Evolutionary conservation across 305 asterid genomes (phyloP).

Genomic region (Solanum chacoense): DNA sequence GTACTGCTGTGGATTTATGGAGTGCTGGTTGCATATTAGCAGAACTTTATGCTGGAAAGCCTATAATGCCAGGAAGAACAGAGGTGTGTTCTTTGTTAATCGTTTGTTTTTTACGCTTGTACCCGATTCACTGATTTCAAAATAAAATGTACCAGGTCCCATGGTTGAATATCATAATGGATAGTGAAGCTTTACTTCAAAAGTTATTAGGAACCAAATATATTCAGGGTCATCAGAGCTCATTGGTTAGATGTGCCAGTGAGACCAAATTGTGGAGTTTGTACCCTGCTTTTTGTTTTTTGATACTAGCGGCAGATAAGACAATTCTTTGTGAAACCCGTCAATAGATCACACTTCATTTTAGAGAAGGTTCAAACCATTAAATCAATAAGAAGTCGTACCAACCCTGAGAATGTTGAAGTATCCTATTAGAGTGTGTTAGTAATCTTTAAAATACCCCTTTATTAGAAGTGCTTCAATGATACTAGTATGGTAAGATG

Average conservation of each 20-base stretch:
- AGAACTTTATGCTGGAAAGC: slow-evolving; percentile 85
- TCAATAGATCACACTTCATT: not conserved
- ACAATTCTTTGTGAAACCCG: not conserved
- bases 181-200: not conserved
- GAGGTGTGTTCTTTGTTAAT: slow-evolving; percentile 35
- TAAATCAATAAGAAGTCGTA: not conserved
- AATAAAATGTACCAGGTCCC: not conserved
- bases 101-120: not conserved
- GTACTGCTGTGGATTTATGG: slow-evolving; percentile 90
- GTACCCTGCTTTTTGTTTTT: not conserved
- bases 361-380: not conserved
- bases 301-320: not conserved
- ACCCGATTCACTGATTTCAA: not conserved
- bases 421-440: not conserved
- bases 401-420: not conserved
- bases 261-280: not conserved
- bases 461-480: not conserved
- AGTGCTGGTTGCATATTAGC: slow-evolving; percentile 87
- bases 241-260: not conserved
- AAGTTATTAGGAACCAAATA: not conserved
- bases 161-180: not conserved
- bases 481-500: not conserved
- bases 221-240: not conserved
- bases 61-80: slow-evolving; percentile 96
- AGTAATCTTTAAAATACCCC: not conserved